Evolutionary conservation across 1,284 basidiomycete species (phyloP), one percentile per base, ranked within the genome.

Genomic region (Wallemia ichthyophaga): DNA sequence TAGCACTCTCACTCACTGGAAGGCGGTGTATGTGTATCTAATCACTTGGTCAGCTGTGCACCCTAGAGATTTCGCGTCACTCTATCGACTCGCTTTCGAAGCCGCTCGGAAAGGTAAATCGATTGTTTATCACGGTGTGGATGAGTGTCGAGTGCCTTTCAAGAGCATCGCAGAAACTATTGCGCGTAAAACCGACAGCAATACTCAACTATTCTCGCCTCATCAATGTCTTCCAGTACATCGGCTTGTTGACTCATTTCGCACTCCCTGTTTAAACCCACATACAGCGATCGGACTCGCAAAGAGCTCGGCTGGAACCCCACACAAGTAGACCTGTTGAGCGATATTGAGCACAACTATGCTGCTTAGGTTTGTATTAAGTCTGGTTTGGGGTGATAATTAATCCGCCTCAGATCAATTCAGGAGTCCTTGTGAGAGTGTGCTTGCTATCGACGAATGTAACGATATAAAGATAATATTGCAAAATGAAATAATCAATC

Each of bases 271-370:
- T 56, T 61, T 32, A 59, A 59, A 5, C 59, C 33, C 15, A 57
- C 59, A 1, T 58, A 58, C 19, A 61, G 57, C 25, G 54, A 58
- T 28, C 28, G 48, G 25, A 66, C 62, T 5, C 60, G 61, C 56
- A 37, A 63, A 53, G 27, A n/a, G 58, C 33, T 64, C 1, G 63
- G 62, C 2, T 66, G 65, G 65, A 58, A 60, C 27, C 61, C 64
- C 1, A 61, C 58, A 26, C 60, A 58, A 11, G 21, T 56, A 23
- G 48, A 56, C 1, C 56, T 66, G 25, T 57, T 65, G 23, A 59
- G 63, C 54, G 61, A 64, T 23, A 48, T 65, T 37, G 58, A 64
- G 48, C 53, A 61, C 13, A 25, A 57, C 31, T 60, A 60, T 31
- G n/a, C 11, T 15, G 37, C 13, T 5, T 48, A 21, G n/a, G 37